A percentile compares a stretch with the other conserved stretches of the same genome.
Conservation (phyloP, 441 rosid genomes). For the Gossypium davidsonii region DNA sequence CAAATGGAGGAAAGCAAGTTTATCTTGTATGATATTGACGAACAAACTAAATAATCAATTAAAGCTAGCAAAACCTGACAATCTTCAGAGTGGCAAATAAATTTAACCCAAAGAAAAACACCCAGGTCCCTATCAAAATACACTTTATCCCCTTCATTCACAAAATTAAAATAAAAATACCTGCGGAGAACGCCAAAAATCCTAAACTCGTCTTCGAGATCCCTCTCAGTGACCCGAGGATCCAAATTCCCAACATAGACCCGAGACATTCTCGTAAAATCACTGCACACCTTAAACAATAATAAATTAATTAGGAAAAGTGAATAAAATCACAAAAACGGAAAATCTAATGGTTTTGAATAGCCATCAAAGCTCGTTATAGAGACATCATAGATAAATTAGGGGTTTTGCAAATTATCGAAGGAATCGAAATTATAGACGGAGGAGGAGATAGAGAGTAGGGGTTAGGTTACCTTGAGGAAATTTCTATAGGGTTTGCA, state of each 20-base stretch:
- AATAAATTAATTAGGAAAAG: neutral
- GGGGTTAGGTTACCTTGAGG: too few relatives aligned
- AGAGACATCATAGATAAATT: neutral
- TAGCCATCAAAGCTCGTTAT: neutral
- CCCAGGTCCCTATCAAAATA: neutral
- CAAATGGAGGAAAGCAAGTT: neutral
- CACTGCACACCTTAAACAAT: neutral
- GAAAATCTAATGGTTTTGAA: neutral
- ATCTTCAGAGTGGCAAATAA: neutral
- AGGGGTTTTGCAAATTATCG: neutral
- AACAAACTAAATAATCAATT: neutral
- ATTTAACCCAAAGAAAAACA: neutral
- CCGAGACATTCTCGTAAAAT: conserved; percentile 38
- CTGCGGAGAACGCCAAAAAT: conserved; percentile 64
- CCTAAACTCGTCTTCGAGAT: conserved; percentile 78
- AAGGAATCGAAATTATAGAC: too few relatives aligned
- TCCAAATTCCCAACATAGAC: conserved; percentile 81
- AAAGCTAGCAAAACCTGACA: neutral
- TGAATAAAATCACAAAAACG: neutral
- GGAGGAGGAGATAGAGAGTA: too few relatives aligned
- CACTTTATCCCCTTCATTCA: neutral
- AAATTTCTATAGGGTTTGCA: too few relatives aligned
- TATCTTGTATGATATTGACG: neutral
- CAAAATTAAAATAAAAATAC: conserved; percentile 12
- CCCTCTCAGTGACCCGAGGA: conserved; percentile 60